Percentiles rank a stretch among this genome's conserved stretches.
Evolutionary conservation across 2,329 filamentous ascomycete genomes (phyloP).

Genomic region (Aspergillus niger): DNA sequence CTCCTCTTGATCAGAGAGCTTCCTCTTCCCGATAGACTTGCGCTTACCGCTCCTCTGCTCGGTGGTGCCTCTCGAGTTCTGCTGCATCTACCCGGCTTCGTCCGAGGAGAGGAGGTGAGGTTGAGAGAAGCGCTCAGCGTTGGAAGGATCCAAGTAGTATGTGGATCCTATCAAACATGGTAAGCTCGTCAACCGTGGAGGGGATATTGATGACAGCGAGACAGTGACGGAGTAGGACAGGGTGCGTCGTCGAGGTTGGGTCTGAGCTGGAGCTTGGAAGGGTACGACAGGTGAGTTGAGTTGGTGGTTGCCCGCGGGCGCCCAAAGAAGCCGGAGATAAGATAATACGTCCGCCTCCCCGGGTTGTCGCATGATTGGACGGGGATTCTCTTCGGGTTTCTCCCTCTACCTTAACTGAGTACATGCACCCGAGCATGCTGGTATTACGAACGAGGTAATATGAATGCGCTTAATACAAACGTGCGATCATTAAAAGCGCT

Average conservation of each 20-base stretch:
- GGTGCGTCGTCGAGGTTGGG: constrained; percentile 13
- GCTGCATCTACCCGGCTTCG: constrained; percentile 47
- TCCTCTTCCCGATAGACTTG: constrained; percentile 46
- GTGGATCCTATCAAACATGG: constrained; percentile 21
- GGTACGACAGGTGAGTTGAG: background rate
- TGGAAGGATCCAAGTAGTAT: constrained; percentile 20
- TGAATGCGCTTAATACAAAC: background rate
- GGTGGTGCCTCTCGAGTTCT: constrained; percentile 39
- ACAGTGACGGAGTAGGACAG: constrained; percentile 1
- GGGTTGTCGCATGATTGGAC: background rate
- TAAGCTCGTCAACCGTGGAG: constrained; percentile 10
- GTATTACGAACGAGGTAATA: too few species aligned
- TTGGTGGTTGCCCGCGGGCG: background rate
- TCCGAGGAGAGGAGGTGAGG: constrained; percentile 22
- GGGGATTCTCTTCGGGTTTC: background rate
- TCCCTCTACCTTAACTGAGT: too few species aligned
- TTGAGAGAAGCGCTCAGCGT: constrained; percentile 24
- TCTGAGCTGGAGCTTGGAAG: background rate
- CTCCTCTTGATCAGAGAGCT: constrained; percentile 40
- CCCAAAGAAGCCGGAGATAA: constrained; percentile 29
- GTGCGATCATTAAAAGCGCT: background rate
- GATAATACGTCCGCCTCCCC: constrained; percentile 28
- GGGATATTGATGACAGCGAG: constrained; percentile 1
- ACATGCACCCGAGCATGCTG: too few species aligned
- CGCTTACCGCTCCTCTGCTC: constrained; percentile 47